Base-by-base conservation (phyloP, 164 flowering plant species). In the Akebia trifoliata region DNA sequence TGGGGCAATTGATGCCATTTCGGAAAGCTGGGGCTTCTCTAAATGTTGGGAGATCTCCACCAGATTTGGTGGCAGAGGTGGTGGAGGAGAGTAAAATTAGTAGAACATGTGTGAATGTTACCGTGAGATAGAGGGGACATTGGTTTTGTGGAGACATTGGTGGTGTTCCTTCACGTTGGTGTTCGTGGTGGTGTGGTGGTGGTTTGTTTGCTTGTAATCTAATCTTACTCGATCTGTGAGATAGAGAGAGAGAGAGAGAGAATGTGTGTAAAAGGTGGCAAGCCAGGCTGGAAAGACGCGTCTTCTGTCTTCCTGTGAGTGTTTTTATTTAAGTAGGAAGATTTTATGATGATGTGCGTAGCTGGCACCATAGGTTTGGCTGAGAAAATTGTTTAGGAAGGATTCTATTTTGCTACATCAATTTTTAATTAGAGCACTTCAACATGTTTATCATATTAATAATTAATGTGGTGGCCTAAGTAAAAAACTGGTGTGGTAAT, bases 1-100 rank as follows among this genome's bases (percentile, higher is more conserved):
- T 56, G 18, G 76, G 70, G 45, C 94, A 86, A 58, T 68, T 67
- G 8, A 21, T 11, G 46, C 80, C 82, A 69, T 86, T 86, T n/a
- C 82, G 78, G 57, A 83, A 86, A 32, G 82, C 80, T 35, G 86
- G 87, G 3, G 94, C 94, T 59, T 86, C 94, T 10, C 72, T 64
- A 64, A 80, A 86, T 26, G 29, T 34, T 5, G 82, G 83, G 51
- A 72, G 70, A 1, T 29, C n/a, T 64, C 7, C 58, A 40, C 25
- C 35, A 38, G 65, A 26, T 4, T 26, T 55, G 60, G 62, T 17
- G 50, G 29, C 35, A 54, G 31, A 1, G 31, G 54, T 1, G 38
- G 38, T 30, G 44, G 66, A 14, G 62, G 28, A 1, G 32, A 6
- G 38, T 11, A 15, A 34, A 57, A 42, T 26, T 17, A 35, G 32